A percentile compares a stretch with the other conserved stretches of the same genome.
phyloP scores from a whole-genome alignment of 305 asterid genomes.

The Lippia alba region DNA sequence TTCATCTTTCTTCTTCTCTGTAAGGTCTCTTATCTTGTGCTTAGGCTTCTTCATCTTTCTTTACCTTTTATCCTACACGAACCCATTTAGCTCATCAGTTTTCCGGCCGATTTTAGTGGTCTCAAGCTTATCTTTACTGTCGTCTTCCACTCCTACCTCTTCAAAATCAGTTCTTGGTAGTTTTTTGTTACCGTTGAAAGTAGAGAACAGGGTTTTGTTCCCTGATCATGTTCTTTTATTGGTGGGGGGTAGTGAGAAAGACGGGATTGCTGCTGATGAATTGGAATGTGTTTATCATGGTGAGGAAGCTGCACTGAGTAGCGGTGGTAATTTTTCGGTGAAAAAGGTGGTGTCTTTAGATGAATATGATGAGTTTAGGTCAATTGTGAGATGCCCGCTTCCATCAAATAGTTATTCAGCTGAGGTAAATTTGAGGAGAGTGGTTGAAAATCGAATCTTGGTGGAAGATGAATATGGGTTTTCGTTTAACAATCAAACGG shows the following conservation, averaged over 20 bases:
- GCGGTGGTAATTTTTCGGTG: slow-evolving; percentile 36
- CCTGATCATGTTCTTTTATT: slow-evolving; percentile 79
- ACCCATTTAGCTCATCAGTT: slow-evolving; percentile 54
- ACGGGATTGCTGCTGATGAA: slow-evolving; percentile 34
- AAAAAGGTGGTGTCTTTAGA: slow-evolving; percentile 61
- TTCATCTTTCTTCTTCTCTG: slow-evolving; percentile 50
- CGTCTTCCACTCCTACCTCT: slow-evolving; percentile 49
- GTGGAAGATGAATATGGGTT: slow-evolving; percentile 34
- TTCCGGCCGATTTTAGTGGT: slow-evolving; percentile 74
- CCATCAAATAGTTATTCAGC: slow-evolving; percentile 59
- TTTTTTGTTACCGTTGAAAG: slow-evolving; percentile 40
- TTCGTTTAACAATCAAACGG: slow-evolving; percentile 44
- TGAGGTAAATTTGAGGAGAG: slow-evolving; percentile 45
- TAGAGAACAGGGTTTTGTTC: slow-evolving; percentile 76
- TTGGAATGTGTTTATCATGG: slow-evolving; percentile 68
- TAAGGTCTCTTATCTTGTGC: slow-evolving; percentile 66
- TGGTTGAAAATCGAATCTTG: slow-evolving; percentile 41
- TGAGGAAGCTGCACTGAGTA: neutral
- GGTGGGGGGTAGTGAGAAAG: slow-evolving; percentile 38
- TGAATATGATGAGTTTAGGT: slow-evolving; percentile 69
- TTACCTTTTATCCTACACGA: slow-evolving; percentile 48
- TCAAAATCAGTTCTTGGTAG: slow-evolving; percentile 50
- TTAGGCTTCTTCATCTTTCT: slow-evolving; percentile 57
- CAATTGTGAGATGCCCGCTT: slow-evolving; percentile 75
- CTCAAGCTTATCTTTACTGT: slow-evolving; percentile 62